Percentiles rank a stretch among this genome's conserved stretches.
Conservation (phyloP, 345 rosid species). For the Angophora floribunda region DNA sequence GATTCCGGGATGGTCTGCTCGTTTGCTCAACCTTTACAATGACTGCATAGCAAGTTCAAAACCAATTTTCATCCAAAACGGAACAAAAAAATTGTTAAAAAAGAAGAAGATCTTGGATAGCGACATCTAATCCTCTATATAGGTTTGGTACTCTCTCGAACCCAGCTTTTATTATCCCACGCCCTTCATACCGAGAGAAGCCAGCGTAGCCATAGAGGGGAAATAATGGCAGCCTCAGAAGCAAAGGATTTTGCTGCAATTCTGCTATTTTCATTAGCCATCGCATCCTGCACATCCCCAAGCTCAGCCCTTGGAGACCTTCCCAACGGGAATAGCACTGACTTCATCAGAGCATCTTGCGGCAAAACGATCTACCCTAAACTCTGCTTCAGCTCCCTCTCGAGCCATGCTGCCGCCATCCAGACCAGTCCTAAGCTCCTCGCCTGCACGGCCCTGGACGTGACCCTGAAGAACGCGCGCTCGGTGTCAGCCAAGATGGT, state of each 20-base stretch:
- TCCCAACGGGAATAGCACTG: constrained; percentile 10
- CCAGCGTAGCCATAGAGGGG: not conserved
- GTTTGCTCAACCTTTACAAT: not conserved
- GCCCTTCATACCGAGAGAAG: not conserved
- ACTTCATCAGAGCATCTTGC: constrained; percentile 59
- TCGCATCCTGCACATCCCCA: not conserved
- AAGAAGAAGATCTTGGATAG: not conserved
- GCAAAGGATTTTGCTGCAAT: not conserved
- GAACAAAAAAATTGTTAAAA: not conserved
- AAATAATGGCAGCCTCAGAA: not conserved
- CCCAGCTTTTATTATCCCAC: not conserved
- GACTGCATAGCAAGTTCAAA: not conserved
- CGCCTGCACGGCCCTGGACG: constrained; percentile 55
- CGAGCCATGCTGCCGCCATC: constrained; percentile 39
- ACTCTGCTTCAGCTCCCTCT: constrained; percentile 58
- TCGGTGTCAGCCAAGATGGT: constrained; percentile 29
- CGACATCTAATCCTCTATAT: not conserved
- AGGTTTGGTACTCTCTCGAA: not conserved
- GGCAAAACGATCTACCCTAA: constrained; percentile 45
- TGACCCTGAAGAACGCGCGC: constrained; percentile 34
- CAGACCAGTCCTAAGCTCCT: constrained; percentile 62
- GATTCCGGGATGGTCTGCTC: not conserved
- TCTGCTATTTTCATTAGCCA: constrained; percentile 3
- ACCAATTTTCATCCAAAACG: not conserved
- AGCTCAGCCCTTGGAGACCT: constrained; percentile 12